Base-by-base conservation (phyloP, 1,284 basidiomycete species). In the Coniferiporia weirii region DNA sequence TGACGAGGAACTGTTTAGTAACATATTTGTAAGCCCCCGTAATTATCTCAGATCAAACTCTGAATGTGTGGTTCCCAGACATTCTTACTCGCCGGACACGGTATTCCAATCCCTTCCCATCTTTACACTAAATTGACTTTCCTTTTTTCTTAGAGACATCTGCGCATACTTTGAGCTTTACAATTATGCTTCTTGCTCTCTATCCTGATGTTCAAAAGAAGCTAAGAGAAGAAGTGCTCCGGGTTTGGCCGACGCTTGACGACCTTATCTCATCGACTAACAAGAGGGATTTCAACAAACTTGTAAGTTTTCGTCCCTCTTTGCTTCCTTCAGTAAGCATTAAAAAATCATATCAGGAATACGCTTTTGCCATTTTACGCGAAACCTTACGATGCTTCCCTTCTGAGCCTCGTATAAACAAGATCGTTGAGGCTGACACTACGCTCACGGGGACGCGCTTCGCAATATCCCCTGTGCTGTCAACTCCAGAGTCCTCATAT, bases 351-450 rank as follows among this genome's bases (percentile, higher is more conserved):
- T 15, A 45, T 19, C 43, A 65, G 64, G 60, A 62, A 49, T 65
- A 65, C 54, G 67, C 69, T 15, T 64, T 71, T 34, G 73, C 72
- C 0, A 66, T 68, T 13, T 64, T 72, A 20, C 68, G 70, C 61
- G 73, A 76, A 60, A 67, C 71, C 8, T 64, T 76, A 20, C 67
- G 73, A n/a, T 65, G 73, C 8, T 72, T 70, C 52, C 71, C 73
- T 70, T 32, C 54, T 15, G 54, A 71, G 15, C 67, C 75, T 20
- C 74, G 77, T 27, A 61, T 83, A 13, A 68, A 68, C 4, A 82
- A 79, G 63, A 35, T 71, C 0, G 78, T 74, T 1, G 57, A 64
- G 4, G 59, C 61, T 0, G 75, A 80, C 52, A 67, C 72, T 0
- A 63, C 69, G 0, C 47, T 80, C n/a, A 69, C 67, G 12, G 67